A percentile compares a stretch with the other conserved stretches of the same genome.
Conservation (phyloP, 2,329 filamentous ascomycete species). For the Chaetomium sp. region DNA sequence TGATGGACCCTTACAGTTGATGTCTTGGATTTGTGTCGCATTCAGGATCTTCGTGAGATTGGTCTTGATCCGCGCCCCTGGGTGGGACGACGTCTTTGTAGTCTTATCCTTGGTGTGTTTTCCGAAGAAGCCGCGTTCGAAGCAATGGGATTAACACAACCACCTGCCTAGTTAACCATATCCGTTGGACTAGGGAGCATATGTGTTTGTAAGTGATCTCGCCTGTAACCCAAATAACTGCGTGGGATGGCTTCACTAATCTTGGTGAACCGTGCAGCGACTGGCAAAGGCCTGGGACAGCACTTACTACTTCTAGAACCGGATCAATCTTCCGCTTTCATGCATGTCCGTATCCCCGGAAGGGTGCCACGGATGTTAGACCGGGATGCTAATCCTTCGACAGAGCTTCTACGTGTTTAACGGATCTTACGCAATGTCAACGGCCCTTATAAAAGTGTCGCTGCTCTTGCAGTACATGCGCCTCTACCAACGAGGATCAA, state of each 20-base stretch:
- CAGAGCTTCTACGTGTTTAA: slow-evolving; percentile 42
- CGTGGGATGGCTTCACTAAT: too few species aligned
- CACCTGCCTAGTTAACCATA: slow-evolving; percentile 22
- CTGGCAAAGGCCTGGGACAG: slow-evolving; percentile 38
- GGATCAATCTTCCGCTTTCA: slow-evolving; percentile 32
- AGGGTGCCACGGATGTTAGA: neutral
- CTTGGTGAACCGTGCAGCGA: slow-evolving; percentile 1
- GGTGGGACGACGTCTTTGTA: slow-evolving; percentile 44
- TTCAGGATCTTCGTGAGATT: slow-evolving; percentile 36
- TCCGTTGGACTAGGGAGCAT: slow-evolving; percentile 14
- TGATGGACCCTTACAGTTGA: slow-evolving; percentile 25
- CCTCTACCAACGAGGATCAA: slow-evolving; percentile 38
- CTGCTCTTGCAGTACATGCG: slow-evolving; percentile 44
- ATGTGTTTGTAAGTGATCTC: slow-evolving; percentile 15
- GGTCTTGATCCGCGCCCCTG: slow-evolving; percentile 37
- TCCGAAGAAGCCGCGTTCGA: neutral
- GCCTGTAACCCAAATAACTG: too few species aligned
- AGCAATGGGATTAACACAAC: neutral
- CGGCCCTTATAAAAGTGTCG: slow-evolving; percentile 43
- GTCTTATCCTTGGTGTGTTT: slow-evolving; percentile 39
- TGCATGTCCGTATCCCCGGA: slow-evolving; percentile 30
- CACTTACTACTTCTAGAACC: slow-evolving; percentile 34
- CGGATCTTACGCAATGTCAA: slow-evolving; percentile 40
- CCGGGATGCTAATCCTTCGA: neutral
- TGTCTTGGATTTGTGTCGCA: slow-evolving; percentile 33